These are phyloP conservation scores for Mortierella sp. DNA, from an alignment of 371 early-diverging fungal genomes.

Conservation along the genomic window DNA sequence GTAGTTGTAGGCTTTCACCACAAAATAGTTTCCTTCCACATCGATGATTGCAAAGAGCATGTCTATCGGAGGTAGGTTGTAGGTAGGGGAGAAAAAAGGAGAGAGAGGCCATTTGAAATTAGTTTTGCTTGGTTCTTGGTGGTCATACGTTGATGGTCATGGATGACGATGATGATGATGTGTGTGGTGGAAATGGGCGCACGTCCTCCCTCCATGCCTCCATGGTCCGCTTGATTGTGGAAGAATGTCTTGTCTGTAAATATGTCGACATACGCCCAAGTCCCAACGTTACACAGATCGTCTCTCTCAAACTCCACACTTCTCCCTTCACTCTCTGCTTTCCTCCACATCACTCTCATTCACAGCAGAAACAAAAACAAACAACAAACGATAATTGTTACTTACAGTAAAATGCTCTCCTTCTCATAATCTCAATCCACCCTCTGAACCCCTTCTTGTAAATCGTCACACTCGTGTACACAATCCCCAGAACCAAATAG, in stretches of 20 bases:
- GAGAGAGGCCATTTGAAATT: neutral
- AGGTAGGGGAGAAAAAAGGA: neutral
- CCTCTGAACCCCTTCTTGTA: conserved; percentile 66
- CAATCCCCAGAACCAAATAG: conserved; percentile 73
- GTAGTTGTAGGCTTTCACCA: conserved; percentile 80
- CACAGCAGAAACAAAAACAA: neutral
- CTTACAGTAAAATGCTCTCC: conserved; percentile 69
- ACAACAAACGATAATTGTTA: neutral
- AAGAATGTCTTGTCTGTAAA: neutral
- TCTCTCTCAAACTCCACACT: neutral
- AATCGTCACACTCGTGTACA: conserved; percentile 72
- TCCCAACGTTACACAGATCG: neutral
- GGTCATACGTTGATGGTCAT: neutral
- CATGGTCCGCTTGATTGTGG: neutral
- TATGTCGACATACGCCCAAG: neutral
- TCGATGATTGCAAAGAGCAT: conserved; percentile 75
- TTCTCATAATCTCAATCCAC: conserved; percentile 63
- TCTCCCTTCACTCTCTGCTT: neutral
- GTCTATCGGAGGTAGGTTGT: conserved; percentile 38
- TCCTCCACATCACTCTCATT: neutral
- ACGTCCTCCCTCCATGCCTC: neutral
- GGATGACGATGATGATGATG: too few relatives aligned
- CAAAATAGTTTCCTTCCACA: conserved; percentile 85
- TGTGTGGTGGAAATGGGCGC: neutral
- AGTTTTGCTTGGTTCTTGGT: neutral